Percentiles rank a stretch among this genome's conserved stretches.
phyloP scores from a whole-genome alignment of 306 rosid genomes.

The Neltuma alba region DNA sequence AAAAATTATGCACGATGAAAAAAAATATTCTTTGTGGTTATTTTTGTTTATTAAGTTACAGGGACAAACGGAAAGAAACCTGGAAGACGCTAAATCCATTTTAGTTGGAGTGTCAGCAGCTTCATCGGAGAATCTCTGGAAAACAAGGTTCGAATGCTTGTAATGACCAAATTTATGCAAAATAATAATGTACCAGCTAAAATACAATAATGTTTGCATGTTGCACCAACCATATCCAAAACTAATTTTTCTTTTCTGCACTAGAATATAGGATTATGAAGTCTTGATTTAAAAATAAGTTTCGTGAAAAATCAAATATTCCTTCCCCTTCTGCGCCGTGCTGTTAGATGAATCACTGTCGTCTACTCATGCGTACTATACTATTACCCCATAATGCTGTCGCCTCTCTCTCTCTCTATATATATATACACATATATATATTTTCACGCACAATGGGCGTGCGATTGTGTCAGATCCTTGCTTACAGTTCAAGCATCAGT shows the following conservation, averaged over 20 bases:
- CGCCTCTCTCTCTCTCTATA: background rate
- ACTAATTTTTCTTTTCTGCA: background rate
- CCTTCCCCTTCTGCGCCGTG: background rate
- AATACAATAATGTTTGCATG: background rate
- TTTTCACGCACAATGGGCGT: background rate
- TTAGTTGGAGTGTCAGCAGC: background rate
- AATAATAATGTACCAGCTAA: too few species aligned
- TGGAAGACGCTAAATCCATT: background rate
- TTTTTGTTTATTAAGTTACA: too few species aligned
- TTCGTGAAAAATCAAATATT: background rate
- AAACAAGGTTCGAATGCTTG: background rate
- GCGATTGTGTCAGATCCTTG: background rate
- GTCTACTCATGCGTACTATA: background rate
- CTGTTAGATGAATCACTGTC: background rate
- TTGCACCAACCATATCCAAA: background rate
- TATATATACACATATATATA: too few species aligned
- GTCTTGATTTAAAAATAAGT: background rate
- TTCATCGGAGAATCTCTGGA: background rate
- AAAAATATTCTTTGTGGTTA: too few species aligned
- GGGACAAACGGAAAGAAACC: too few species aligned
- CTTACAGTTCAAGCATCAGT: background rate
- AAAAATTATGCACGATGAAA: too few species aligned
- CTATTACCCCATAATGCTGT: background rate
- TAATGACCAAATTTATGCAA: too few species aligned
- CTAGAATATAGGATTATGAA: background rate